phyloP scores from a whole-genome alignment of 2,329 filamentous ascomycete species.

The Penicillium hesseltinei region DNA sequence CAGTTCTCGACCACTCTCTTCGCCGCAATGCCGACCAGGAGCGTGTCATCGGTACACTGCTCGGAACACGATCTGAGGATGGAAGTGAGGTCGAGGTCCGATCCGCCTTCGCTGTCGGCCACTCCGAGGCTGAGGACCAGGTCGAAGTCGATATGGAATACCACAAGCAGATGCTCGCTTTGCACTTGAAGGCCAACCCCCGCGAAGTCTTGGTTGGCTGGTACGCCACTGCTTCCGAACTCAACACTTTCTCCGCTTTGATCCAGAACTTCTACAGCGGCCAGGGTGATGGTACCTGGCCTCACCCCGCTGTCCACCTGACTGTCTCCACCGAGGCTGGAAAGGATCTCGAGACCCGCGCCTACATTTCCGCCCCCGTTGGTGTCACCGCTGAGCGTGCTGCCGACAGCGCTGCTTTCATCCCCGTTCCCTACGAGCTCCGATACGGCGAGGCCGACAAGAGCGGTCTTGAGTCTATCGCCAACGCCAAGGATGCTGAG shows the following conservation, averaged over 20 bases:
- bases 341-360: constrained; percentile 81
- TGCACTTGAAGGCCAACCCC: constrained; percentile 91
- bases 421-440: constrained; percentile 93
- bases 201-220: constrained; percentile 93
- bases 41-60: constrained; percentile 92
- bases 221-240: constrained; percentile 95
- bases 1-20: constrained; percentile 81
- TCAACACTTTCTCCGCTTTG: constrained; percentile 97
- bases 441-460: constrained; percentile 79
- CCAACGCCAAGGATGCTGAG: constrained; percentile 76
- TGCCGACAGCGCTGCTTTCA: constrained; percentile 94
- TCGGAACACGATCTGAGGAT: constrained; percentile 92
- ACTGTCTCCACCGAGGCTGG: constrained; percentile 90
- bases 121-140: constrained; percentile 97
- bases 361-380: constrained; percentile 94
- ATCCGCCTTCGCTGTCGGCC: constrained; percentile 95
- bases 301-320: constrained; percentile 94
- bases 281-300: constrained; percentile 94
- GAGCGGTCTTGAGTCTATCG: constrained; percentile 77
- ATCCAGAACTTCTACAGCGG: constrained; percentile 99
- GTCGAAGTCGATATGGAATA: constrained; percentile 99
- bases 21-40: constrained; percentile 89
- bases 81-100: constrained; percentile 94
- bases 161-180: constrained; percentile 97
- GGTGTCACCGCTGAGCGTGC: constrained; percentile 93